phyloP scores from a whole-genome alignment of 805 yeast genomes.

The Cyberlindnera subsufficiens region DNA sequence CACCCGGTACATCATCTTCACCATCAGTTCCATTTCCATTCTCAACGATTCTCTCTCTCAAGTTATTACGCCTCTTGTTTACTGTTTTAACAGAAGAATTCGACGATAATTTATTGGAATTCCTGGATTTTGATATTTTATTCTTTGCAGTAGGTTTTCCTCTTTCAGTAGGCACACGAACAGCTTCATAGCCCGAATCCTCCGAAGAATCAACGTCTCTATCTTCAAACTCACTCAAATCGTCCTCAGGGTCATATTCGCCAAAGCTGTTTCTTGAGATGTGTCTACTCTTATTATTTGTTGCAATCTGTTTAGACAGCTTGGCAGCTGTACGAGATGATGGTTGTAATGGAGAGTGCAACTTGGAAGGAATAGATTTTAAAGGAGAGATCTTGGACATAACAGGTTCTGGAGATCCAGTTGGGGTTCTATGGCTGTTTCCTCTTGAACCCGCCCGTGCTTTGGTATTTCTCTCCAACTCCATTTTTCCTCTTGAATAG shows the following conservation, averaged over 20 bases:
- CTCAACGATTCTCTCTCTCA: too few species aligned
- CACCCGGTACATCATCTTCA: constrained; percentile 2
- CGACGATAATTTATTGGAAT: too few species aligned
- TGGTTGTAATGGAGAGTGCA: constrained; percentile 11
- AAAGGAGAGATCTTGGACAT: constrained; percentile 6
- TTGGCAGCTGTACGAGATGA: not conserved
- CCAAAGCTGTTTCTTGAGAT: constrained; percentile 1
- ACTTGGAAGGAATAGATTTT: constrained; percentile 4
- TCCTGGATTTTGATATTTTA: too few species aligned
- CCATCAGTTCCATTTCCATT: not conserved
- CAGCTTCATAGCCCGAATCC: not conserved
- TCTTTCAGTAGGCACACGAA: not conserved
- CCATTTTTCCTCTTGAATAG: constrained; percentile 9
- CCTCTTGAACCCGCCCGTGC: constrained; percentile 7
- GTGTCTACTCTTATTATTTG: constrained; percentile 4
- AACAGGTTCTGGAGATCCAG: constrained; percentile 2
- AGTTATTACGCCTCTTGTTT: too few species aligned
- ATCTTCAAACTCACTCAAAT: constrained; percentile 2
- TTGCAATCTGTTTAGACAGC: constrained; percentile 14
- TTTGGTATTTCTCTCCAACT: constrained; percentile 18
- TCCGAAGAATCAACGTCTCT: constrained; percentile 5
- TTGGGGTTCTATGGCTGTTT: not conserved
- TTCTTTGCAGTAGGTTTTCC: not conserved
- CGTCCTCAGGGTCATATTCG: constrained; percentile 4
- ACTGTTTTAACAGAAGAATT: too few species aligned